These are phyloP conservation scores for Scopulariopsis brevicaulis DNA, from an alignment of 2,329 filamentous ascomycete genomes.

Conservation along the genomic window DNA sequence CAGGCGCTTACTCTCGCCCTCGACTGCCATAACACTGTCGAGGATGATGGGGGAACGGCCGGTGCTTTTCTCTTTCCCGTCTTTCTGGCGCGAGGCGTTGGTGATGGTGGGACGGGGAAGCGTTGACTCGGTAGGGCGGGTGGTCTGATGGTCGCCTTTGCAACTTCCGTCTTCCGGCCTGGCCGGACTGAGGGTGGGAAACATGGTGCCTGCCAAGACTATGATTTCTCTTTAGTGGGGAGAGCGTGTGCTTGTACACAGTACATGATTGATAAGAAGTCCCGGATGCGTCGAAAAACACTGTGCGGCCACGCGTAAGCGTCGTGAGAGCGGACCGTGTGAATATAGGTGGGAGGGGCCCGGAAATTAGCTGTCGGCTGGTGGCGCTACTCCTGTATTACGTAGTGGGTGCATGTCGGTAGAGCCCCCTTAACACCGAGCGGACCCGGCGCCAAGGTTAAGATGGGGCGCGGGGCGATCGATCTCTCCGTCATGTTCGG, in stretches of 20 bases:
- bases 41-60: neutral
- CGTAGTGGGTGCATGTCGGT: neutral
- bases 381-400: neutral
- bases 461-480: neutral
- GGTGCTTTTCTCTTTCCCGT: neutral
- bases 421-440: neutral
- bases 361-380: neutral
- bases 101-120: neutral
- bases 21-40: neutral
- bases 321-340: neutral
- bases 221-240: neutral
- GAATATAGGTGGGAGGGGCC: neutral
- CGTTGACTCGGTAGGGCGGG: neutral
- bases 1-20: neutral
- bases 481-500: too few relatives aligned
- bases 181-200: neutral
- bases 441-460: neutral
- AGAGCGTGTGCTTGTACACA: neutral
- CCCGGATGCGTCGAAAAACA: neutral
- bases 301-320: neutral
- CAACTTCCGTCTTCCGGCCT: neutral
- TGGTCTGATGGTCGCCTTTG: neutral
- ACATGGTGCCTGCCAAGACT: neutral
- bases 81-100: neutral
- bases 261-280: neutral